A percentile compares a stretch with the other conserved stretches of the same genome.
Evolutionary conservation across 768 basidiomycete genomes (phyloP).

Genomic region (Astraeus odoratus): DNA sequence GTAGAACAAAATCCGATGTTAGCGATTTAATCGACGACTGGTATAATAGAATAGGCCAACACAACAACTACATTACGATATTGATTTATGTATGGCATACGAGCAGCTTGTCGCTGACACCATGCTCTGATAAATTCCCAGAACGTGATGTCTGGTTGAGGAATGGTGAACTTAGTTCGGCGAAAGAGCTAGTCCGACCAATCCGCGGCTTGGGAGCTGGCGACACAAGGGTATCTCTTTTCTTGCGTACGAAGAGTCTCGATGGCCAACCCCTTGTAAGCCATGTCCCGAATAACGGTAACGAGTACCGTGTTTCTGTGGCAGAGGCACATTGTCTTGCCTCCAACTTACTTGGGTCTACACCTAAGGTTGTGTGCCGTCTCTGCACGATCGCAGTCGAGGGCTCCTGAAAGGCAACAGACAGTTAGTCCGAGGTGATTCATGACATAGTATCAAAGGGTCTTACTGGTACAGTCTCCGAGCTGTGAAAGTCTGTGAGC

Average conservation of each 20-base stretch:
- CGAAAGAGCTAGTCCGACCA: neutral
- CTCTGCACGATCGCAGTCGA: neutral
- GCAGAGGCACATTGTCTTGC: neutral
- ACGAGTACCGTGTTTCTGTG: neutral
- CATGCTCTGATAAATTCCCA: neutral
- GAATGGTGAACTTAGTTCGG: neutral
- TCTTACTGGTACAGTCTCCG: too few relatives aligned
- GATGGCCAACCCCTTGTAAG: neutral
- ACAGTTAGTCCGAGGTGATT: too few relatives aligned
- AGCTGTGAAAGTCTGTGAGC: neutral
- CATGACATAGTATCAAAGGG: too few relatives aligned
- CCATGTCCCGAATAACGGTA: neutral
- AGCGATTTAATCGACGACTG: neutral
- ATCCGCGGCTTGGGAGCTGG: neutral
- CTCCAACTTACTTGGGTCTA: too few relatives aligned
- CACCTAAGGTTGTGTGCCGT: neutral
- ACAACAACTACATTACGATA: too few relatives aligned
- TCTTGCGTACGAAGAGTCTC: neutral
- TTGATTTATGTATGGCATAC: neutral
- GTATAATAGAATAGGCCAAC: neutral
- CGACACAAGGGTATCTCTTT: neutral
- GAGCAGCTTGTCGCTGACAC: neutral
- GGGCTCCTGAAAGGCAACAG: neutral
- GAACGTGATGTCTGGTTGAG: neutral
- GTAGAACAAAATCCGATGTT: too few relatives aligned